Percentiles rank a stretch among this genome's conserved stretches.
These are phyloP conservation scores for Rhizopogon rudus DNA, from an alignment of 768 basidiomycete species.

Conservation along the genomic window DNA sequence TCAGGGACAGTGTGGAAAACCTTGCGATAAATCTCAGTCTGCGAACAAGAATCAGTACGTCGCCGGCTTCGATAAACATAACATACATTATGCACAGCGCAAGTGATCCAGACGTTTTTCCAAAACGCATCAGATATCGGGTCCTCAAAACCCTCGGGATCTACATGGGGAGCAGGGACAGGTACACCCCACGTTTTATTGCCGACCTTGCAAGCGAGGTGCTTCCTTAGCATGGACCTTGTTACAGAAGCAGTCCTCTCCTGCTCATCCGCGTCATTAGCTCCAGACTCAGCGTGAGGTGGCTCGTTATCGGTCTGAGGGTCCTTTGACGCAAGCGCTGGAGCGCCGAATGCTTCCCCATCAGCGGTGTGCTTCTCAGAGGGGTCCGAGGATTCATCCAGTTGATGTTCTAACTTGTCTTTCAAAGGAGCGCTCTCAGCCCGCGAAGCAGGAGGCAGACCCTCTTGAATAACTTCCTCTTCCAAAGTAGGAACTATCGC, in stretches of 20 bases:
- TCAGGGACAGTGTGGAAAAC: slow-evolving; percentile 95
- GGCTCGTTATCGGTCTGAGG: slow-evolving; percentile 40
- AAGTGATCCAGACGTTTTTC: slow-evolving; percentile 85
- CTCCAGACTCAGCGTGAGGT: slow-evolving; percentile 40
- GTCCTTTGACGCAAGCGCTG: slow-evolving; percentile 44
- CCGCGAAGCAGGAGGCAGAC: slow-evolving; percentile 33
- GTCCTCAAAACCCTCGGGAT: slow-evolving; percentile 80
- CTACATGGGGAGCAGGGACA: slow-evolving; percentile 64
- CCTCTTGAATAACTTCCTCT: slow-evolving; percentile 56
- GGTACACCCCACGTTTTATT: slow-evolving; percentile 59
- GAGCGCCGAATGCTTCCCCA: slow-evolving; percentile 47
- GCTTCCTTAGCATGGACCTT: slow-evolving; percentile 49
- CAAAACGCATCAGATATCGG: slow-evolving; percentile 86
- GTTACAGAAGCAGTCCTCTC: slow-evolving; percentile 47
- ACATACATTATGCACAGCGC: slow-evolving; percentile 84
- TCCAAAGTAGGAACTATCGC: slow-evolving; percentile 65
- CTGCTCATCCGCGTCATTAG: slow-evolving; percentile 39
- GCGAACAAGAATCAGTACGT: slow-evolving; percentile 3
- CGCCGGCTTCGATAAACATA: background rate
- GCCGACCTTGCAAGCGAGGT: slow-evolving; percentile 45
- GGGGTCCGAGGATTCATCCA: slow-evolving; percentile 9
- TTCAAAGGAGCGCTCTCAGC: slow-evolving; percentile 19
- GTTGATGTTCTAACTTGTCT: slow-evolving; percentile 20
- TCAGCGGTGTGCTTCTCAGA: slow-evolving; percentile 34
- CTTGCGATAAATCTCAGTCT: slow-evolving; percentile 95